Percentiles rank a stretch among this genome's conserved stretches.
phyloP scores from a whole-genome alignment of 2,329 filamentous ascomycete genomes.

The Cladophialophora carrionii region DNA sequence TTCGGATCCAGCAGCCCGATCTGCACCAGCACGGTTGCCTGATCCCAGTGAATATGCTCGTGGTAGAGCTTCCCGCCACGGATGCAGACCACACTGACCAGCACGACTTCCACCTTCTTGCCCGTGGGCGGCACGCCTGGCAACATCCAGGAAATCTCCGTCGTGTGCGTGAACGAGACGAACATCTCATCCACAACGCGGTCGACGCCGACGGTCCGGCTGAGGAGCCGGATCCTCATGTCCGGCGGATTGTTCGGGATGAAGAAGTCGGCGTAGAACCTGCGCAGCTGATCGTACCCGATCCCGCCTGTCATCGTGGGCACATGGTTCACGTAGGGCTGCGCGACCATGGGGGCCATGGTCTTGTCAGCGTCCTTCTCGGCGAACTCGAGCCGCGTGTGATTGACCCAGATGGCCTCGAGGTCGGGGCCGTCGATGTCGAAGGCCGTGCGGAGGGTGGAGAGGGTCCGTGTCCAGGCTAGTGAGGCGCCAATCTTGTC shows the following conservation, averaged over 20 bases:
- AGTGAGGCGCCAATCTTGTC: slow-evolving; percentile 66
- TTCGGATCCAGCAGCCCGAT: slow-evolving; percentile 62
- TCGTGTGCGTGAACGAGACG: slow-evolving; percentile 60
- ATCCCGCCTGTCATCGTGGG: slow-evolving; percentile 50
- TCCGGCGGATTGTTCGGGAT: slow-evolving; percentile 56
- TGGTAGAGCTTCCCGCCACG: slow-evolving; percentile 58
- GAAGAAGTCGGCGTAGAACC: slow-evolving; percentile 63
- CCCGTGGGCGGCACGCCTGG: slow-evolving; percentile 61
- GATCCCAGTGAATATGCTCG: slow-evolving; percentile 66
- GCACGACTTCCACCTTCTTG: slow-evolving; percentile 59
- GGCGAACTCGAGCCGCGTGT: slow-evolving; percentile 40
- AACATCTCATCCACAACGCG: slow-evolving; percentile 65
- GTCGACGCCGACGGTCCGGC: slow-evolving; percentile 61
- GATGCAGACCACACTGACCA: slow-evolving; percentile 61
- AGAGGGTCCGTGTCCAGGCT: slow-evolving; percentile 69
- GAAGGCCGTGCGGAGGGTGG: slow-evolving; percentile 64
- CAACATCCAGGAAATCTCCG: slow-evolving; percentile 62
- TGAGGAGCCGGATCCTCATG: slow-evolving; percentile 58
- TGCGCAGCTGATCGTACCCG: slow-evolving; percentile 47
- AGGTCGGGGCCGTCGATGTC: slow-evolving; percentile 44
- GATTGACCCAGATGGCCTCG: slow-evolving; percentile 48
- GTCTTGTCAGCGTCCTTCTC: slow-evolving; percentile 45
- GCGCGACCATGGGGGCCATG: slow-evolving; percentile 38
- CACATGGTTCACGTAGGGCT: slow-evolving; percentile 43
- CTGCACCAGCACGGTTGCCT: slow-evolving; percentile 63